Evolutionary conservation across 306 rosid genomes (phyloP).

Genomic region (Quercus wislizeni): DNA sequence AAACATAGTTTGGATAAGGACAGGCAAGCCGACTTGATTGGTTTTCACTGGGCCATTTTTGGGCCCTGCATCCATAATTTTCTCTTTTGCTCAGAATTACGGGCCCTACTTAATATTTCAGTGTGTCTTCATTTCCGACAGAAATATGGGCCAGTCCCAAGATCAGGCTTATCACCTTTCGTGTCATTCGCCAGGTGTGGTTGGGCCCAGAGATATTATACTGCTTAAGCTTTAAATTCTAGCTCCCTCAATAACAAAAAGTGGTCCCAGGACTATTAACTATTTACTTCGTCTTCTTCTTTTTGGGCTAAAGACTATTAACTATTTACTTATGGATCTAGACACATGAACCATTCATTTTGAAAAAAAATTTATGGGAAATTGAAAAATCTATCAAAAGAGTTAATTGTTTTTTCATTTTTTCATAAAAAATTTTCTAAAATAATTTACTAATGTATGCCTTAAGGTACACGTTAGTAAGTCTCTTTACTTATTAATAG

Average conservation of each 20-base stretch:
- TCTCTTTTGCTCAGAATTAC: background rate
- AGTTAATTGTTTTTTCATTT: too few relatives aligned
- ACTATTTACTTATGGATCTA: too few relatives aligned
- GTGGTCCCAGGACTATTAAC: background rate
- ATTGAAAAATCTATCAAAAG: too few relatives aligned
- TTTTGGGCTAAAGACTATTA: too few relatives aligned
- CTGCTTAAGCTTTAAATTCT: background rate
- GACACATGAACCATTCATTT: too few relatives aligned
- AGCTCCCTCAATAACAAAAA: background rate
- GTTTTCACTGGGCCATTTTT: background rate
- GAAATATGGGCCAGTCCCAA: background rate
- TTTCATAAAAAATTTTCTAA: too few relatives aligned
- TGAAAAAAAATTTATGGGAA: rapidly evolving
- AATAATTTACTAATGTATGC: too few relatives aligned
- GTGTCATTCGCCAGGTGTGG: background rate
- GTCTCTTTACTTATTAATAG: too few relatives aligned
- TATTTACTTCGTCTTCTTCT: too few relatives aligned
- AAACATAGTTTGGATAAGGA: too few relatives aligned
- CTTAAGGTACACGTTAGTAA: too few relatives aligned
- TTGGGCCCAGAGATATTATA: background rate
- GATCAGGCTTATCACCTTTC: background rate
- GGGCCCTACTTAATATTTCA: background rate
- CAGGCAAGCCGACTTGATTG: too few relatives aligned
- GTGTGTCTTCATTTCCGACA: background rate
- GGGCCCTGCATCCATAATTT: background rate